phyloP scores from a whole-genome alignment of 495 filamentous ascomycete species.

The Xylaria curta region DNA sequence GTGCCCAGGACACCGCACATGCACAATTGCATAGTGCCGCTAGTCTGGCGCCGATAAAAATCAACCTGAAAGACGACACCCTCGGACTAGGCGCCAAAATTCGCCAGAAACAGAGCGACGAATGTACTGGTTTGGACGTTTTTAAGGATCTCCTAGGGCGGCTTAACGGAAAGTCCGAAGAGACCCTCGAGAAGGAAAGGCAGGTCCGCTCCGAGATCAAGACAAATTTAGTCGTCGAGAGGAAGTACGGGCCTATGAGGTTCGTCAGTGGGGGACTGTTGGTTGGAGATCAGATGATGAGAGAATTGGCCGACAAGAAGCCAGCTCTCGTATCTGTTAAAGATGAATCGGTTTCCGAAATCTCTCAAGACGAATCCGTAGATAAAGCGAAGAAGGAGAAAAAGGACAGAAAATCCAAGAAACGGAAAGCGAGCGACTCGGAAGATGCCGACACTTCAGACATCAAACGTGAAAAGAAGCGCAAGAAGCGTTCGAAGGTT shows the following conservation, averaged over 20 bases:
- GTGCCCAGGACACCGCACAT: slow-evolving; percentile 74
- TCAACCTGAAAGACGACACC: slow-evolving; percentile 85
- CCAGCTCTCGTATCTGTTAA: slow-evolving; percentile 15
- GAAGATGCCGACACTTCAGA: slow-evolving; percentile 38
- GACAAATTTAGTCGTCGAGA: slow-evolving; percentile 68
- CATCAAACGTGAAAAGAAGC: slow-evolving; percentile 42
- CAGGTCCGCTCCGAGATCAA: slow-evolving; percentile 65
- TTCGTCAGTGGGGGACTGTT: slow-evolving; percentile 85
- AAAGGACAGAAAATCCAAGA: slow-evolving; percentile 49
- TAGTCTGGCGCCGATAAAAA: slow-evolving; percentile 77
- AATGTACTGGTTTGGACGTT: slow-evolving; percentile 80
- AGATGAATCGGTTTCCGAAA: slow-evolving; percentile 25
- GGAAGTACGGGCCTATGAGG: slow-evolving; percentile 73
- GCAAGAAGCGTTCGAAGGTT: slow-evolving; percentile 46
- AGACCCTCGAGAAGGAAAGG: slow-evolving; percentile 68
- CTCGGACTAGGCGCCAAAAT: slow-evolving; percentile 82
- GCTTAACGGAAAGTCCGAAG: slow-evolving; percentile 84
- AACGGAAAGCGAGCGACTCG: slow-evolving; percentile 45
- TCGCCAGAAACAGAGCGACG: slow-evolving; percentile 65
- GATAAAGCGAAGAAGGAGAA: slow-evolving; percentile 33
- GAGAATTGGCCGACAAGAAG: slow-evolving; percentile 31
- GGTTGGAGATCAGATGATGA: slow-evolving; percentile 65
- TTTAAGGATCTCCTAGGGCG: slow-evolving; percentile 86
- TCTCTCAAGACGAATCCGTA: not conserved
- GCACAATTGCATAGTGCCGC: slow-evolving; percentile 75